phyloP scores from a whole-genome alignment of 306 rosid genomes.

The Alnus glutinosa region DNA sequence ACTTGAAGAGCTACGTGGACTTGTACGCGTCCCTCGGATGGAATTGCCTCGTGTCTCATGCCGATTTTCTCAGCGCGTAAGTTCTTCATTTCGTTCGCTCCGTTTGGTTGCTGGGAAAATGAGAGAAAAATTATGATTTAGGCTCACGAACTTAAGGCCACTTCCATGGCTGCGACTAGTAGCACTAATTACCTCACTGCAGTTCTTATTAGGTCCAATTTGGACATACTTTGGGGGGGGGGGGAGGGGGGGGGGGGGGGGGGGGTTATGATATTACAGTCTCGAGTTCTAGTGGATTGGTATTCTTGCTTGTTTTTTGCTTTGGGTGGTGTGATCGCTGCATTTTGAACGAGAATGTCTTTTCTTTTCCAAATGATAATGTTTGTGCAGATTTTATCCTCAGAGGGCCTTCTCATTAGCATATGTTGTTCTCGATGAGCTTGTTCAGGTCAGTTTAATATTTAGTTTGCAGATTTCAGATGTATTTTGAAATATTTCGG shows the following conservation, averaged over 20 bases:
- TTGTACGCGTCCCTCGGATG: conserved; percentile 78
- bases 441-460: conserved; percentile 67
- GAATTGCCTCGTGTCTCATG: conserved; percentile 82
- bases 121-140: not conserved
- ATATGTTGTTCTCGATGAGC: conserved; percentile 75
- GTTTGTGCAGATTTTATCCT: conserved; percentile 64
- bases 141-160: not conserved
- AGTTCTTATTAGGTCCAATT: not conserved
- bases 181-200: not conserved
- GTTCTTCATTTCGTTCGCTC: conserved; percentile 8
- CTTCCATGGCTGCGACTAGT: too few relatives aligned
- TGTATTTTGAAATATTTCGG: conserved; percentile 24
- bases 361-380: conserved; percentile 14
- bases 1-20: conserved; percentile 55
- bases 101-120: not conserved
- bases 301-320: not conserved
- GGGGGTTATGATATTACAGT: not conserved
- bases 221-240: too few relatives aligned
- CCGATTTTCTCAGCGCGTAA: conserved; percentile 82
- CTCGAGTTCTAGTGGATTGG: not conserved
- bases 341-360: not conserved
- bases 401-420: conserved; percentile 78
- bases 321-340: not conserved
- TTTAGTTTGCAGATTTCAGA: conserved; percentile 12
- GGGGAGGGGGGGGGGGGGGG: not conserved